A percentile compares a stretch with the other conserved stretches of the same genome.
Conservation (phyloP, 2,329 filamentous ascomycete genomes). For the Sclerotinia glacialis region DNA sequence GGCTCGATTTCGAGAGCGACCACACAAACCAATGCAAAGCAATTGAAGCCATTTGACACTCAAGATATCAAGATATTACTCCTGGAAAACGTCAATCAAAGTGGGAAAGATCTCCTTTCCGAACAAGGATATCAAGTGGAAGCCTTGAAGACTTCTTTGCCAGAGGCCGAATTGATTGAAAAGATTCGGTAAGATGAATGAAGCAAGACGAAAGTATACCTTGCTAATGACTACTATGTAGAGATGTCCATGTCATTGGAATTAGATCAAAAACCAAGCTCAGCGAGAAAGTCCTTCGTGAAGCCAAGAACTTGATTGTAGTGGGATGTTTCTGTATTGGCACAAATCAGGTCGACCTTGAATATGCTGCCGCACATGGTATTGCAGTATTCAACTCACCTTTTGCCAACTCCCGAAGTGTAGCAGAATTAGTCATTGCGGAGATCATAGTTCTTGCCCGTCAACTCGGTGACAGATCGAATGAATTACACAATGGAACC, state of each 20-base stretch:
- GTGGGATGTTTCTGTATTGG: conserved; percentile 99
- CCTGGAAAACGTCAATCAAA: conserved; percentile 92
- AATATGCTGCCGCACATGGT: conserved; percentile 76
- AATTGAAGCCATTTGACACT: conserved; percentile 91
- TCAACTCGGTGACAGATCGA: conserved; percentile 88
- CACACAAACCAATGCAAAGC: conserved; percentile 55
- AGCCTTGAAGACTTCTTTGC: conserved; percentile 79
- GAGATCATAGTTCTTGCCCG: conserved; percentile 91
- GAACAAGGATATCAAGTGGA: conserved; percentile 96
- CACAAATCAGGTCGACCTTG: conserved; percentile 89
- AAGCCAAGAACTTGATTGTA: conserved; percentile 92
- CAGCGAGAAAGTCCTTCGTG: conserved; percentile 75
- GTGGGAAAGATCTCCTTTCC: conserved; percentile 77
- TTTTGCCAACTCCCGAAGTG: conserved; percentile 95
- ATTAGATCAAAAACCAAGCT: conserved; percentile 98
- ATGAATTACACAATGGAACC: conserved; percentile 86
- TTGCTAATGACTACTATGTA: conserved; percentile 42
- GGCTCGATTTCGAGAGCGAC: conserved; percentile 44
- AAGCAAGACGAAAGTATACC: conserved; percentile 2
- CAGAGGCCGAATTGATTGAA: conserved; percentile 91
- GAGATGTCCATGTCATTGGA: conserved; percentile 93
- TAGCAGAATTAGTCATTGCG: conserved; percentile 91
- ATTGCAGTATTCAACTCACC: conserved; percentile 99
- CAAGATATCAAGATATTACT: conserved; percentile 95
- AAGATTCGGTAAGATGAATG: conserved; percentile 71